These are phyloP conservation scores for Solanum bukasovii DNA, from an alignment of 257 asterid genomes.

Conservation along the genomic window DNA sequence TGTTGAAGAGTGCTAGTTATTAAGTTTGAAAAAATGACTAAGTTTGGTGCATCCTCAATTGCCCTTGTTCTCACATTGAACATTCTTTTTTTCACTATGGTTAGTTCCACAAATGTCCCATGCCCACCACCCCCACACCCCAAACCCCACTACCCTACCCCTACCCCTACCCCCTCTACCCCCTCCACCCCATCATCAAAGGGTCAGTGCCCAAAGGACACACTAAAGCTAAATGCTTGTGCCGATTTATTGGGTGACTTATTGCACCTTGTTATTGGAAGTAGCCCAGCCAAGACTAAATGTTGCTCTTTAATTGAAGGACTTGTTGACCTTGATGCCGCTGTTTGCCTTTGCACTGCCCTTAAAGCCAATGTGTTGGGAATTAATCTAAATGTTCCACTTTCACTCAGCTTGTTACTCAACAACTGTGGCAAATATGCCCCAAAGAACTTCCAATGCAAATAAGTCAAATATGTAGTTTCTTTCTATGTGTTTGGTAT, in stretches of 20 bases:
- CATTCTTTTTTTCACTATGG: constrained; percentile 18
- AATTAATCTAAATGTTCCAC: neutral
- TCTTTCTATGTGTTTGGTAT: neutral
- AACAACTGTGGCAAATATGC: constrained; percentile 8
- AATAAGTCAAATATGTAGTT: neutral
- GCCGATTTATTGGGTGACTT: neutral
- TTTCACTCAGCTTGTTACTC: constrained; percentile 6
- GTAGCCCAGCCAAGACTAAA: neutral
- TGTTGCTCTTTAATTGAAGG: constrained; percentile 8
- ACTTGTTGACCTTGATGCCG: constrained; percentile 13
- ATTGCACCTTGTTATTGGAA: neutral
- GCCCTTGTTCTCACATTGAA: constrained; percentile 11
- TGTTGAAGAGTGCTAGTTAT: neutral
- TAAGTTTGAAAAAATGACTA: neutral
- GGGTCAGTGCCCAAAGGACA: neutral
- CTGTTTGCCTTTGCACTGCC: constrained; percentile 22
- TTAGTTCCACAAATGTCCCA: constrained; percentile 9
- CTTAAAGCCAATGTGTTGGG: constrained; percentile 10
- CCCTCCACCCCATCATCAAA: neutral
- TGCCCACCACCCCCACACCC: constrained; percentile 5
- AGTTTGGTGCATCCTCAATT: neutral
- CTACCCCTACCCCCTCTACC: neutral
- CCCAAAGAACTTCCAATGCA: neutral
- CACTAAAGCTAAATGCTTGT: constrained; percentile 4
- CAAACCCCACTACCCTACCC: neutral